phyloP scores from a whole-genome alignment of 2,329 filamentous ascomycete genomes.

The Penicillium digitatum region DNA sequence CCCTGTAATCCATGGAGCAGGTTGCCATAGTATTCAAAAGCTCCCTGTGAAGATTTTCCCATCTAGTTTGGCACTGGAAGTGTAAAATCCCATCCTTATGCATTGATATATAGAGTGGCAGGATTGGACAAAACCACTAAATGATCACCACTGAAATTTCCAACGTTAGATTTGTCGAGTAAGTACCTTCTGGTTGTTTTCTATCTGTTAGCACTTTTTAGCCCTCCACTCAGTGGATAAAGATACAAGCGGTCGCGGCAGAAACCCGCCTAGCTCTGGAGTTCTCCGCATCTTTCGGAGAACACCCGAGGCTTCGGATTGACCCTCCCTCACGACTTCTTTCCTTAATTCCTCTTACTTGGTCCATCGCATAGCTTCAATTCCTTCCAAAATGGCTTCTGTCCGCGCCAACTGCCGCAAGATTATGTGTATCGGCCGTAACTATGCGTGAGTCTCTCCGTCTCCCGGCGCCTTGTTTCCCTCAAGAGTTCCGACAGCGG shows the following conservation, averaged over 20 bases:
- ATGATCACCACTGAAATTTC: too few species aligned
- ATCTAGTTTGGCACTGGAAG: neutral
- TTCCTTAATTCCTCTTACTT: neutral
- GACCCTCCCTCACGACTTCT: neutral
- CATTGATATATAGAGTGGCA: too few species aligned
- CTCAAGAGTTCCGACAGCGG: neutral
- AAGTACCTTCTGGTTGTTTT: too few species aligned
- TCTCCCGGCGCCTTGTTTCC: neutral
- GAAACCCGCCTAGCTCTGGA: neutral
- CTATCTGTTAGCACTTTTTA: neutral
- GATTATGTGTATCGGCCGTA: constrained; percentile 89
- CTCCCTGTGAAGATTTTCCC: neutral
- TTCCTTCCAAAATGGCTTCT: constrained; percentile 42
- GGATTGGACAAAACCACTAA: neutral
- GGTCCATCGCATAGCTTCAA: constrained; percentile 14
- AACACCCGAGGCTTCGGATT: constrained; percentile 10
- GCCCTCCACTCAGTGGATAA: constrained; percentile 1
- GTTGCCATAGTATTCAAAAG: neutral
- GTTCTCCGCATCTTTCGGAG: constrained; percentile 29
- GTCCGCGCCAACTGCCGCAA: constrained; percentile 59
- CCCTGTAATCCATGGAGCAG: neutral
- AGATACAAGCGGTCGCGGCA: constrained; percentile 14
- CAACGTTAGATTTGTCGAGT: neutral
- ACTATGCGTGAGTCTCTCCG: constrained; percentile 75
- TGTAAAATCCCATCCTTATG: neutral